Conservation (phyloP, 805 yeast species). For the Kazachstania martiniae region DNA sequence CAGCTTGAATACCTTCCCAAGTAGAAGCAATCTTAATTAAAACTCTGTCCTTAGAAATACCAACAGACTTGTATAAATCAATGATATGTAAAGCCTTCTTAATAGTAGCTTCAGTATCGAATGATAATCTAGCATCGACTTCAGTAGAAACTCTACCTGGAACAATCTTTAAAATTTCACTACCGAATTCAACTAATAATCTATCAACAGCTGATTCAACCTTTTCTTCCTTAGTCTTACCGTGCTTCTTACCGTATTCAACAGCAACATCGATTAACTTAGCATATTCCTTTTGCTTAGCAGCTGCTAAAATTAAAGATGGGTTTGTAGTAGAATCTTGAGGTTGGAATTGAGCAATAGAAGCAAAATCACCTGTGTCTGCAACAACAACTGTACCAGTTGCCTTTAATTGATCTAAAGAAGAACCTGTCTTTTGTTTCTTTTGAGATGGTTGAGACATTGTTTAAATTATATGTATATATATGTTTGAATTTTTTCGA, state of each 20-base stretch:
- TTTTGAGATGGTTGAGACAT: slow-evolving; percentile 11
- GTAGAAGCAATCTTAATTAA: slow-evolving; percentile 96
- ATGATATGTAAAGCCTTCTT: slow-evolving; percentile 90
- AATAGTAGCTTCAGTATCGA: slow-evolving; percentile 88
- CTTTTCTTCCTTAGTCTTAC: slow-evolving; percentile 41
- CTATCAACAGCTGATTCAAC: slow-evolving; percentile 82
- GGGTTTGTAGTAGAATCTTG: slow-evolving; percentile 99
- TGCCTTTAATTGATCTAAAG: slow-evolving; percentile 87
- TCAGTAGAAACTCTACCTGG: slow-evolving; percentile 99
- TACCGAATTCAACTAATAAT: slow-evolving; percentile 92
- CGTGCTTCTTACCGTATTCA: slow-evolving; percentile 64
- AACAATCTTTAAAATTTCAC: slow-evolving; percentile 81
- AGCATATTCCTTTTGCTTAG: slow-evolving; percentile 84
- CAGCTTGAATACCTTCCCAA: slow-evolving; percentile 99
- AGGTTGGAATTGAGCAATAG: slow-evolving; percentile 95
- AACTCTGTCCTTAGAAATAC: slow-evolving; percentile 81
- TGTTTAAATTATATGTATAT: slow-evolving; percentile 1
- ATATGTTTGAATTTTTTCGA: neutral
- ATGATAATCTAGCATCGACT: slow-evolving; percentile 96
- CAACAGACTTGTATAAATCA: slow-evolving; percentile 71
- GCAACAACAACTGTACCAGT: slow-evolving; percentile 95
- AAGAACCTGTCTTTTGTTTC: slow-evolving; percentile 38
- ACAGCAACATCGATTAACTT: slow-evolving; percentile 85
- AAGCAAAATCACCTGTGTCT: slow-evolving; percentile 97
- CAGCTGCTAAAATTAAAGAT: slow-evolving; percentile 89